Evolutionary conservation across 2,329 filamentous ascomycete species (phyloP).

Genomic region (Furcasterigmium furcatum): DNA sequence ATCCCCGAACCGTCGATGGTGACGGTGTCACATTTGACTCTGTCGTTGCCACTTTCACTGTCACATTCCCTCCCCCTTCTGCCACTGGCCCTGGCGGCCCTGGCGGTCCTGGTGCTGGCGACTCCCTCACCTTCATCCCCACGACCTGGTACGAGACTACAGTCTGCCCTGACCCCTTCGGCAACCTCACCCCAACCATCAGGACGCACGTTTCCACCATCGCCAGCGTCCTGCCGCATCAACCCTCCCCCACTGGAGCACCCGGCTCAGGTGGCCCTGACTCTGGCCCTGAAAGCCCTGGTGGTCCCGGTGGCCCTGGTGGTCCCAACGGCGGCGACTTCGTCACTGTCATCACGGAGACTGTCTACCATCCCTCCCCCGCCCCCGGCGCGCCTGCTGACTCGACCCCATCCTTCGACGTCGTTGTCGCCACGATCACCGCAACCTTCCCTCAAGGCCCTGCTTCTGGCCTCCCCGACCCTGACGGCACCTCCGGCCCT

Average conservation of each 20-base stretch:
- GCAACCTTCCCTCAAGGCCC: not conserved
- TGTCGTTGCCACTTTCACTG: conserved; percentile 19
- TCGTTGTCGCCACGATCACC: conserved; percentile 1
- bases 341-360: conserved; percentile 3
- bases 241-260: not conserved
- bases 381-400: not conserved
- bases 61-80: conserved; percentile 14
- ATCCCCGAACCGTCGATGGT: conserved; percentile 3
- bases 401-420: not conserved
- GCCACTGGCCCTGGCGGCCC: not conserved
- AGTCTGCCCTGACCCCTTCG: not conserved
- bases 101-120: not conserved
- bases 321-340: not conserved
- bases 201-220: conserved; percentile 1
- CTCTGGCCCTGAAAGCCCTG: too few species aligned
- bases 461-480: not conserved
- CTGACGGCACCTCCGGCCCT: not conserved
- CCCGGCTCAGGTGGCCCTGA: not conserved
- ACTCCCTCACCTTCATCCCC: not conserved
- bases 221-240: not conserved
- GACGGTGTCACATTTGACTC: conserved; percentile 7
- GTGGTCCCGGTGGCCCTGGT: not conserved
- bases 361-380: not conserved
- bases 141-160: conserved; percentile 3
- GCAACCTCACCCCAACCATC: conserved; percentile 1